These are phyloP conservation scores for Trametes cingulata DNA, from an alignment of 768 basidiomycete species.

Conservation along the genomic window DNA sequence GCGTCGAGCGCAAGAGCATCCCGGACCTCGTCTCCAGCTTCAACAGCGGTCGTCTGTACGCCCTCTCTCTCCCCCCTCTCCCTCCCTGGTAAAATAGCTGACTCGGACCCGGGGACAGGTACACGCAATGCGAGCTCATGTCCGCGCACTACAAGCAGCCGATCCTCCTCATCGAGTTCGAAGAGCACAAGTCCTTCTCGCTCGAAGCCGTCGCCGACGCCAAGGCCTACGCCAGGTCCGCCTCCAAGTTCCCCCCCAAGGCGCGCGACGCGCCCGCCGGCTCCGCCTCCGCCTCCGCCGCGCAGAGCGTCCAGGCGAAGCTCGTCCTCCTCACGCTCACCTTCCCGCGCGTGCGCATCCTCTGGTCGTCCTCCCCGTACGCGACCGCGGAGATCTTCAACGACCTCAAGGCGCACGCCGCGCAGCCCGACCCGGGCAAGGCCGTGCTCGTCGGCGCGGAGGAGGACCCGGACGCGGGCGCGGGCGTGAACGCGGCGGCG, in stretches of 20 bases:
- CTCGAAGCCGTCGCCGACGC: slow-evolving; percentile 74
- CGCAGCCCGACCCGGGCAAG: slow-evolving; percentile 76
- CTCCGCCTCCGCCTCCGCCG: slow-evolving; percentile 38
- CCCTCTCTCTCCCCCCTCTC: slow-evolving; percentile 17
- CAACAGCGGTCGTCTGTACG: slow-evolving; percentile 90
- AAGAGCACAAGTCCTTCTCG: slow-evolving; percentile 94
- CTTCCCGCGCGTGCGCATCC: slow-evolving; percentile 90
- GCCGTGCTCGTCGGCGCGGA: slow-evolving; percentile 84
- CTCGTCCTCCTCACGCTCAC: slow-evolving; percentile 85
- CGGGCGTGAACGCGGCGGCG: slow-evolving; percentile 69
- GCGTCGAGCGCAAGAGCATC: slow-evolving; percentile 94
- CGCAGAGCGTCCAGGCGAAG: slow-evolving; percentile 81
- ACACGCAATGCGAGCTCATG: slow-evolving; percentile 97
- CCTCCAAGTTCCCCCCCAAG: slow-evolving; percentile 56
- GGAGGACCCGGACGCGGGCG: slow-evolving; percentile 65
- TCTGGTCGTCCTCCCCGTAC: slow-evolving; percentile 97
- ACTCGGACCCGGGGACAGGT: slow-evolving; percentile 57
- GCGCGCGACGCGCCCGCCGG: slow-evolving; percentile 22
- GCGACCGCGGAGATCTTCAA: slow-evolving; percentile 90
- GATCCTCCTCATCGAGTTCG: slow-evolving; percentile 92
- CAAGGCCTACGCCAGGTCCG: slow-evolving; percentile 69
- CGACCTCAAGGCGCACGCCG: slow-evolving; percentile 79
- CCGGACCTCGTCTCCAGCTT: slow-evolving; percentile 93
- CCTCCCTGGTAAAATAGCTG: background rate
- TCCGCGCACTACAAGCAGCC: slow-evolving; percentile 94